Percentiles rank a stretch among this genome's conserved stretches.
Conservation (phyloP, 768 basidiomycete species). For the Agrocybe chaxingu region DNA sequence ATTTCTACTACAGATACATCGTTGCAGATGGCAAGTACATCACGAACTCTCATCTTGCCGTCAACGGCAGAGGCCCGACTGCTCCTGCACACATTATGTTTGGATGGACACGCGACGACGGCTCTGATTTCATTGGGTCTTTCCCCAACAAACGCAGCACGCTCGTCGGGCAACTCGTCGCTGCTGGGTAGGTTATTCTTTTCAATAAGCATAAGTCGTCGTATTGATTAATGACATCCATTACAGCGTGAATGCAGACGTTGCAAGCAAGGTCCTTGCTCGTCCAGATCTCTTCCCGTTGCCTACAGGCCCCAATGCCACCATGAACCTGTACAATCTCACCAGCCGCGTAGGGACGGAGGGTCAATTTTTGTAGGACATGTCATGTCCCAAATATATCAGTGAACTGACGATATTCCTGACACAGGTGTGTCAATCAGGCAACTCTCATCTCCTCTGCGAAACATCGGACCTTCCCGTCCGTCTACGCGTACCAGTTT, state of each 20-base stretch:
- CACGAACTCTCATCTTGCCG: conserved; percentile 30
- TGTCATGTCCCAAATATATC: background rate
- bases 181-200: conserved; percentile 17
- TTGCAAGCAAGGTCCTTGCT: conserved; percentile 9
- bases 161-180: conserved; percentile 10
- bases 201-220: conserved; percentile 3
- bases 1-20: conserved; percentile 24
- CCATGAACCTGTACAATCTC: conserved; percentile 43
- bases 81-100: conserved; percentile 45
- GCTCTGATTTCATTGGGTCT: conserved; percentile 40
- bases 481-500: conserved; percentile 44
- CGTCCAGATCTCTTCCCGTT: conserved; percentile 36
- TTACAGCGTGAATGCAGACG: conserved; percentile 8
- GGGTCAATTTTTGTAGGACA: conserved; percentile 35
- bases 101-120: conserved; percentile 52
- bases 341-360: conserved; percentile 42
- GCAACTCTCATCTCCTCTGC: conserved; percentile 43
- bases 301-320: conserved; percentile 30
- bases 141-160: conserved; percentile 15
- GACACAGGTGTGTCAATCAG: conserved; percentile 37
- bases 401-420: background rate
- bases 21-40: conserved; percentile 50
- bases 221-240: background rate
- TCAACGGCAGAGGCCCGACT: conserved; percentile 35
- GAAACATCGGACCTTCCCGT: conserved; percentile 37